These are phyloP conservation scores for Fonsecaea pedrosoi DNA, from an alignment of 2,329 filamentous ascomycete genomes.

Conservation along the genomic window DNA sequence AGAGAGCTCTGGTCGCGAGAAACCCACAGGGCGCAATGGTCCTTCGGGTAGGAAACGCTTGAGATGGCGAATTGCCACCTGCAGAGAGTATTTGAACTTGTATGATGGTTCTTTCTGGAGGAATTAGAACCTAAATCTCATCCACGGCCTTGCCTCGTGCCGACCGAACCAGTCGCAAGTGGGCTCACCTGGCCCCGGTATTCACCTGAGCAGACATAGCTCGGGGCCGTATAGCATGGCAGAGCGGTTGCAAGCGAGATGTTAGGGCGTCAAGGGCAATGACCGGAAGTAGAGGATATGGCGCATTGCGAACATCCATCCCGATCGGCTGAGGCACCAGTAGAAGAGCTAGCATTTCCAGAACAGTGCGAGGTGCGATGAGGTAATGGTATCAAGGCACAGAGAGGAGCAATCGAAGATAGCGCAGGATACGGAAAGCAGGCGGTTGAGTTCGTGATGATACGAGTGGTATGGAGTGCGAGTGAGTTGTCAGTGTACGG, in stretches of 20 bases:
- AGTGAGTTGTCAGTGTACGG: neutral
- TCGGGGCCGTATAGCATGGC: neutral
- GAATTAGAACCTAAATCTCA: neutral
- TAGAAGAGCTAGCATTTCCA: neutral
- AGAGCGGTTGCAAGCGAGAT: conserved; percentile 3
- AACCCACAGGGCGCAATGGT: conserved; percentile 3
- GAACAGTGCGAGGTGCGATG: conserved; percentile 14
- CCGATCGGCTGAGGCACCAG: conserved; percentile 14
- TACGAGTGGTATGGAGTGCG: neutral
- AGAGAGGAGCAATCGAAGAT: conserved; percentile 6
- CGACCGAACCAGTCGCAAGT: neutral
- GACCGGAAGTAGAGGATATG: conserved; percentile 6
- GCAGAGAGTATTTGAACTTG: conserved; percentile 2
- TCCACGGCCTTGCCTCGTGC: neutral
- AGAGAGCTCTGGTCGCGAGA: conserved; percentile 9
- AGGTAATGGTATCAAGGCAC: conserved; percentile 9
- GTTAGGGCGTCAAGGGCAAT: neutral
- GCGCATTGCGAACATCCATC: conserved; percentile 9
- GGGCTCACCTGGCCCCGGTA: conserved; percentile 3
- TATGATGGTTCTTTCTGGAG: neutral
- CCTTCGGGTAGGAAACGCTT: conserved; percentile 18
- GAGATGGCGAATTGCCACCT: conserved; percentile 15
- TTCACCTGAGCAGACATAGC: conserved; percentile 9
- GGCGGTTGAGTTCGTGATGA: neutral
- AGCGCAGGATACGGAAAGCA: conserved; percentile 4